Conservation (phyloP, 352 stramenopile species). For the Pythium guiyangense region DNA sequence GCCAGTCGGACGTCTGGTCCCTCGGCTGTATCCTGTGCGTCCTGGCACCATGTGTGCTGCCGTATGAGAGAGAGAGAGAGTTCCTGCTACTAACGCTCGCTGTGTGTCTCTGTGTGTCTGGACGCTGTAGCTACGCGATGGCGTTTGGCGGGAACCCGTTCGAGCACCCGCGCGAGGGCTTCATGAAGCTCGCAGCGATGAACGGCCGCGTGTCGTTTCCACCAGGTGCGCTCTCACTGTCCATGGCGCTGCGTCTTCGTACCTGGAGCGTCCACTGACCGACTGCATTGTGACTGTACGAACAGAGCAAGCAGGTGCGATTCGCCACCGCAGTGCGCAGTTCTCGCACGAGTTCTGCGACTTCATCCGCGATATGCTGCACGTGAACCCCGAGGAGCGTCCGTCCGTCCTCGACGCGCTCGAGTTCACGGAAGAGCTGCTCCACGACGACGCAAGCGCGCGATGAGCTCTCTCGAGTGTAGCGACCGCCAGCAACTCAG, state of each 20-base stretch:
- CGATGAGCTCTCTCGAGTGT: conserved; percentile 10
- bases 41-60: neutral
- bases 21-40: conserved; percentile 78
- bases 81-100: neutral
- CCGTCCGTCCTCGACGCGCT: conserved; percentile 74
- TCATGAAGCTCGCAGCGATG: conserved; percentile 80
- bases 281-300: neutral
- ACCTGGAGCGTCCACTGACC: neutral
- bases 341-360: conserved; percentile 84
- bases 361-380: conserved; percentile 86
- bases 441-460: conserved; percentile 59
- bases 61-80: neutral
- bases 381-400: conserved; percentile 75
- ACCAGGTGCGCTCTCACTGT: conserved; percentile 24
- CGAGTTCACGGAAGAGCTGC: conserved; percentile 76
- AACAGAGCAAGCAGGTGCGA: conserved; percentile 55
- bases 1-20: conserved; percentile 83
- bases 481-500: neutral
- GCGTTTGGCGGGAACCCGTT: conserved; percentile 81
- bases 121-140: conserved; percentile 62
- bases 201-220: conserved; percentile 77
- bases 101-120: neutral
- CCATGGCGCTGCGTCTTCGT: too few species aligned
- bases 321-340: conserved; percentile 56
- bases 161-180: conserved; percentile 73